Conservation (phyloP, 345 rosid genomes). For the Pistacia integerrima region DNA sequence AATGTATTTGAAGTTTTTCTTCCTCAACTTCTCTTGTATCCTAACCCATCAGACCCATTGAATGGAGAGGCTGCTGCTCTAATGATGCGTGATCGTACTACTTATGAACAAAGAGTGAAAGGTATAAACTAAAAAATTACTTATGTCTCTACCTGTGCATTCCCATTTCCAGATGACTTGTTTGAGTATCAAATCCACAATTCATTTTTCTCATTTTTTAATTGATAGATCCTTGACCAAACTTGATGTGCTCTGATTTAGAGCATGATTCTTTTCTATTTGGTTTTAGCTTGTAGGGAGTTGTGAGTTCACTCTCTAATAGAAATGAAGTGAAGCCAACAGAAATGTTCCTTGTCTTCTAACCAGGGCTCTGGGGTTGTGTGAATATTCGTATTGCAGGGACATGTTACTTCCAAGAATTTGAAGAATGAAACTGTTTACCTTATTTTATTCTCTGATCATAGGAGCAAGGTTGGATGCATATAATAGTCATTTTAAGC, state of each 20-base stretch:
- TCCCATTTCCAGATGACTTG: neutral
- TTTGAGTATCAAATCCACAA: neutral
- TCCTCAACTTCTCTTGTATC: conserved; percentile 97
- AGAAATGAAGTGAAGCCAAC: too few relatives aligned
- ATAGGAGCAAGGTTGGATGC: neutral
- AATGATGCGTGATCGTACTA: conserved; percentile 86
- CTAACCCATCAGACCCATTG: conserved; percentile 95
- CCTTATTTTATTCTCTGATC: neutral
- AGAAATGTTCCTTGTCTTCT: neutral
- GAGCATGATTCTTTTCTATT: too few relatives aligned
- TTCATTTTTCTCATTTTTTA: neutral
- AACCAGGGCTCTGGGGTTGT: neutral
- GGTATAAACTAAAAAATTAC: conserved; percentile 38
- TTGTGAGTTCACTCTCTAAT: neutral
- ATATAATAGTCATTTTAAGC: neutral
- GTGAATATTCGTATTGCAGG: neutral
- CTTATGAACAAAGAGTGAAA: conserved; percentile 85
- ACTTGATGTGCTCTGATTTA: too few relatives aligned
- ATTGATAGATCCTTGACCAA: too few relatives aligned
- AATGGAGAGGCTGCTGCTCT: conserved; percentile 98
- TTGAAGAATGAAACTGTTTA: neutral
- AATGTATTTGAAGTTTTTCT: conserved; percentile 97
- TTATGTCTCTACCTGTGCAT: neutral
- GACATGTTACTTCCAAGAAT: neutral
- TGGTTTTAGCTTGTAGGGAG: neutral